A percentile compares a stretch with the other conserved stretches of the same genome.
Evolutionary conservation across 345 rosid genomes (phyloP).

Genomic region (Eucalyptus lansdowneana): DNA sequence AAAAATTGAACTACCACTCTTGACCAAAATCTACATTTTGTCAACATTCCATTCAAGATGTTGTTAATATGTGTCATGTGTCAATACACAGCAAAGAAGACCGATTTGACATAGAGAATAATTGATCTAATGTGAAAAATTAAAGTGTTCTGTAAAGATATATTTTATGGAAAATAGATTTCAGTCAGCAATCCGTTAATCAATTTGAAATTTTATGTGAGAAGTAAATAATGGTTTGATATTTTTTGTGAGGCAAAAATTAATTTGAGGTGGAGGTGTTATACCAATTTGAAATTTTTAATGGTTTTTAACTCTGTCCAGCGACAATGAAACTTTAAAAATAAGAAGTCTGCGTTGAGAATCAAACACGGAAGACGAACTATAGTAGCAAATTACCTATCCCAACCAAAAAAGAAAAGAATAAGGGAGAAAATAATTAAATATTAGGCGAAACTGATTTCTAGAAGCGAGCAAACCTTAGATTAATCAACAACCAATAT

Average conservation of each 20-base stretch:
- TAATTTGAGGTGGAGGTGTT: background rate
- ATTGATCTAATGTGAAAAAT: background rate
- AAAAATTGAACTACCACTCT: background rate
- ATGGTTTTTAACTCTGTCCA: background rate
- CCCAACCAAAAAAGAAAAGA: background rate
- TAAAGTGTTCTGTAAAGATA: background rate
- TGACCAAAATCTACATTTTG: background rate
- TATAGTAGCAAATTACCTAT: background rate
- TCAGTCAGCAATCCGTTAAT: no score
- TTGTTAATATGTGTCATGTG: background rate
- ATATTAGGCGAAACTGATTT: background rate
- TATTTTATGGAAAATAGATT: background rate
- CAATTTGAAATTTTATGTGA: background rate
- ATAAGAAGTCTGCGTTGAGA: background rate
- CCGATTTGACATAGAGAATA: background rate
- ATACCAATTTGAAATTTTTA: background rate
- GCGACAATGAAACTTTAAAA: background rate
- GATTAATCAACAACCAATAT: background rate
- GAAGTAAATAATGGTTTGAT: background rate
- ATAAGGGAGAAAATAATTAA: background rate
- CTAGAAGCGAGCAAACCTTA: background rate
- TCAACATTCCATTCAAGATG: background rate
- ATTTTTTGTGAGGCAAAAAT: background rate
- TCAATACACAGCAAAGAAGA: no score
- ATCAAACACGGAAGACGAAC: background rate